phyloP scores from a whole-genome alignment of 164 flowering plant genomes.

The Tinospora cordifolia region DNA sequence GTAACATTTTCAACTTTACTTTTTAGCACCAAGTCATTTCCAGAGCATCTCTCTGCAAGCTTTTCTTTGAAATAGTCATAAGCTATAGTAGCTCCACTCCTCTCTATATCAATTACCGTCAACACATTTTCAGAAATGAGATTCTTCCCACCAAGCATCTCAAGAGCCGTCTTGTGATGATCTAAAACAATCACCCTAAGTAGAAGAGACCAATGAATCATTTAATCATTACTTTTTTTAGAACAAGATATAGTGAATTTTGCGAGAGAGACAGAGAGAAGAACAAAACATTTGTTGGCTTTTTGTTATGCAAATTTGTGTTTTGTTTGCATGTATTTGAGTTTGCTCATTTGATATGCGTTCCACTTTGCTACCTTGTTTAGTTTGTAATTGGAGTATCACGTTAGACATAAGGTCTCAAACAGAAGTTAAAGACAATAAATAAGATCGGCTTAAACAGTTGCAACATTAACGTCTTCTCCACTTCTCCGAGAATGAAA shows the following conservation, averaged over 20 bases:
- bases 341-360: too few relatives aligned
- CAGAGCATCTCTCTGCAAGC: slow-evolving; percentile 15
- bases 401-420: neutral
- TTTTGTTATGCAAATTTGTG: too few relatives aligned
- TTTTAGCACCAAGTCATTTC: slow-evolving; percentile 14
- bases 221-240: neutral
- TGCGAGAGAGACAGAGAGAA: neutral
- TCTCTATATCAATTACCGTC: slow-evolving; percentile 57
- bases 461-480: too few relatives aligned
- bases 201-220: neutral
- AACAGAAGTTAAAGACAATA: neutral
- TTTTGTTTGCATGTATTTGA: too few relatives aligned
- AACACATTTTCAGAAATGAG: slow-evolving; percentile 32
- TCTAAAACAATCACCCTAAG: slow-evolving; percentile 57
- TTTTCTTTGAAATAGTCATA: slow-evolving; percentile 69
- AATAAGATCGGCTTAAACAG: neutral
- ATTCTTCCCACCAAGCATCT: slow-evolving; percentile 29
- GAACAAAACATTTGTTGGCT: too few relatives aligned
- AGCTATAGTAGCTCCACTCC: slow-evolving; percentile 92
- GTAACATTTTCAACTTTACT: slow-evolving; percentile 35
- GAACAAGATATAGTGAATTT: neutral
- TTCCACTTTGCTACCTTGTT: too few relatives aligned
- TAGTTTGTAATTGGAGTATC: neutral
- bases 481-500: too few relatives aligned
- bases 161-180: slow-evolving; percentile 90